Base-by-base conservation (phyloP, 495 filamentous ascomycete species). In the Chlorociboria aeruginascens region DNA sequence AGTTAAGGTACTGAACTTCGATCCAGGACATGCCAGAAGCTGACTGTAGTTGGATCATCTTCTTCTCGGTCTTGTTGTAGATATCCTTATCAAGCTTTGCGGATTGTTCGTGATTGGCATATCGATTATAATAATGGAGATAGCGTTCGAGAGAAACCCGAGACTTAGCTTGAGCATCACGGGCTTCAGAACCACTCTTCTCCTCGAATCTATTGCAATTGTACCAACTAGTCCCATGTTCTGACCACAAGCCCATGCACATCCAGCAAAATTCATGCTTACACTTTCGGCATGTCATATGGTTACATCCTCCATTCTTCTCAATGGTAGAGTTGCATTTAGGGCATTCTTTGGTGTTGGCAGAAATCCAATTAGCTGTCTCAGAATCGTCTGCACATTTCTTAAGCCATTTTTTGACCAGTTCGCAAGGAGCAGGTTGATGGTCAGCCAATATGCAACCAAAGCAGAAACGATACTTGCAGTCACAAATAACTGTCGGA, bases 251-350 rank as follows among this genome's bases (percentile, higher is more conserved):
- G 0, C 92, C 92, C 92, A 98, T 98, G 63, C 92, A 98, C 80
- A 98, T 96, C 92, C 92, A 98, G 70, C 92, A 98, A 59, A 98
- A 98, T 63, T 98, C 92, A 61, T 97, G 83, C 58, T 92, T 89
- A 71, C 92, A 98, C 66, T 98, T 98, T 39, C 92, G 78, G 65
- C 92, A 98, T 0, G 92, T 98, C 92, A 98, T 98, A 61, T 98
- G 92, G 71, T 98, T 98, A 67, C 92, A 98, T 6, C 92, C 92
- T 13, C 92, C 92, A 54, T 98, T 98, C 73, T 98, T 98, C 69
- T 98, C 92, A 41, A 98, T 98, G 1, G 93, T 97, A 7, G 92
- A 96, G 49, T 82, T 72, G 65, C 92, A 98, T 61, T 83, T 92
- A 0, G 93, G 89, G 53, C 92, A 98, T 62, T 98, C 92, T 61